Evolutionary conservation across 176 grass and related monocot species (phyloP).

Genomic region (Oryza rufipogon): DNA sequence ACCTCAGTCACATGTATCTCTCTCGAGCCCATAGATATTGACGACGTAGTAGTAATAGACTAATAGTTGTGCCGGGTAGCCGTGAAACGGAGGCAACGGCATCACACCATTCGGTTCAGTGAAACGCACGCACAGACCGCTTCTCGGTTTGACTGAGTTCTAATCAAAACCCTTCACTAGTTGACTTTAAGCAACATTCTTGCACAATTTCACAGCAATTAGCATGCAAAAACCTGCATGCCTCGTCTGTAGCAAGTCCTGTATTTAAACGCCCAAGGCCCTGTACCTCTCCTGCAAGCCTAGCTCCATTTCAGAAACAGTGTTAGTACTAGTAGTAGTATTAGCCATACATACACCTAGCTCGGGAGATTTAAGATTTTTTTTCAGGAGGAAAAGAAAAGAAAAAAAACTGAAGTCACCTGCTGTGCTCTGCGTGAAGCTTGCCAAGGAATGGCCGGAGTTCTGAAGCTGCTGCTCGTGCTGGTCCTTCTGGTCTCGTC

Average conservation of each 20-base stretch:
- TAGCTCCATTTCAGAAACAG: background rate
- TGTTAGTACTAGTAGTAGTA: background rate
- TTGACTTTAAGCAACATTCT: constrained; percentile 1
- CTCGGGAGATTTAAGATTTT: background rate
- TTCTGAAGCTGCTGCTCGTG: background rate
- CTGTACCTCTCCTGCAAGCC: background rate
- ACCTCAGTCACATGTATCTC: background rate
- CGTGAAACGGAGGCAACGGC: no score
- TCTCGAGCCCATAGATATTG: background rate
- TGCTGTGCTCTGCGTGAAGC: background rate
- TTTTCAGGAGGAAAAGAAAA: background rate
- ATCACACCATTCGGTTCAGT: background rate
- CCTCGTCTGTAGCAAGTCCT: background rate
- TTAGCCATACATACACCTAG: background rate
- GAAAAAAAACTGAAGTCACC: background rate
- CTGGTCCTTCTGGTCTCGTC: constrained; percentile 5
- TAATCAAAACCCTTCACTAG: background rate
- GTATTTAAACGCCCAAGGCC: constrained; percentile 22
- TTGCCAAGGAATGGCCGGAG: background rate
- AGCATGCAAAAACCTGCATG: background rate
- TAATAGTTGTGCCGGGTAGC: background rate
- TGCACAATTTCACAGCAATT: constrained; percentile 18
- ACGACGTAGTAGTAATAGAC: background rate
- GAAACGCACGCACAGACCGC: background rate
- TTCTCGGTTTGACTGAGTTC: constrained; percentile 24